Percentiles rank a stretch among this genome's conserved stretches.
Evolutionary conservation across 768 basidiomycete species (phyloP).

Genomic region (Lactarius sanguifluus): DNA sequence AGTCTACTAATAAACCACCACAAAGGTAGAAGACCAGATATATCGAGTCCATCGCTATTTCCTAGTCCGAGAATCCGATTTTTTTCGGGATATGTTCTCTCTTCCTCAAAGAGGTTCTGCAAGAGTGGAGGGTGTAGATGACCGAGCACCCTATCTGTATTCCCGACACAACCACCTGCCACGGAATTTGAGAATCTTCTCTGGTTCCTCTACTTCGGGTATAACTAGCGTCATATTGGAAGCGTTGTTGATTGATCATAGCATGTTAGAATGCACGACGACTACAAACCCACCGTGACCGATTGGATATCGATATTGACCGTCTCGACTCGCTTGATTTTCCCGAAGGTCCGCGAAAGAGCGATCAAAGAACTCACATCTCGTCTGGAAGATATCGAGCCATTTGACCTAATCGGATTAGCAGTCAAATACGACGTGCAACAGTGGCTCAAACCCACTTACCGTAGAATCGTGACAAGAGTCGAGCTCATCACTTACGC

Average conservation of each 20-base stretch:
- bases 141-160: slow-evolving; percentile 29
- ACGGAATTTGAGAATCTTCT: slow-evolving; percentile 28
- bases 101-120: slow-evolving; percentile 27
- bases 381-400: slow-evolving; percentile 12
- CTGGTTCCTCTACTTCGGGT: slow-evolving; percentile 31
- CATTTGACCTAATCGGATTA: slow-evolving; percentile 27
- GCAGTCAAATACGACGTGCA: slow-evolving; percentile 28
- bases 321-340: slow-evolving; percentile 26
- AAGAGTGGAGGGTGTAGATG: slow-evolving; percentile 27
- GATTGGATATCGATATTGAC: slow-evolving; percentile 30
- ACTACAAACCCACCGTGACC: slow-evolving; percentile 4
- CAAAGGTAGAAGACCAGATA: slow-evolving; percentile 26
- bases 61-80: slow-evolving; percentile 27
- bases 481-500: background rate
- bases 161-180: slow-evolving; percentile 13
- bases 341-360: slow-evolving; percentile 19
- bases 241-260: background rate
- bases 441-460: slow-evolving; percentile 30
- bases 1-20: background rate
- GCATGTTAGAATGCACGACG: slow-evolving; percentile 20
- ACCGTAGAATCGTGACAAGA: slow-evolving; percentile 20
- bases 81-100: slow-evolving; percentile 26
- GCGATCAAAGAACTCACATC: slow-evolving; percentile 25
- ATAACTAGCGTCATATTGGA: background rate
- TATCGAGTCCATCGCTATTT: slow-evolving; percentile 31